These are phyloP conservation scores for Coemansia sp. DNA, from an alignment of 192 early-diverging fungal species.

Conservation along the genomic window DNA sequence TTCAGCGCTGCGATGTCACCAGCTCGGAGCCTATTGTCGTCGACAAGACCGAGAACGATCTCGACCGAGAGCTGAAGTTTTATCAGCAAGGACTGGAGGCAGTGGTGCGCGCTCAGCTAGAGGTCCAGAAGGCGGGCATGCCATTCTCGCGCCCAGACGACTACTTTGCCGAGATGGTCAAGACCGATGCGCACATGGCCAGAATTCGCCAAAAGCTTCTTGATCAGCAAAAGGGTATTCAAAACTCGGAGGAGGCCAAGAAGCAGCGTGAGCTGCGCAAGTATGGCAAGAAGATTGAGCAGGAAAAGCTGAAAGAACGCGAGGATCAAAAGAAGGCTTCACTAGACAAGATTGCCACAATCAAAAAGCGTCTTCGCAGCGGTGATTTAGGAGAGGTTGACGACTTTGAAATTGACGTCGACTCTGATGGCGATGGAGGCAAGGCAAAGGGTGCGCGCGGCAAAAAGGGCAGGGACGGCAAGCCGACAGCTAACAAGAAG, in stretches of 20 bases:
- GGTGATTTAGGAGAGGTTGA: slow-evolving; percentile 39
- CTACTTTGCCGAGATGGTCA: slow-evolving; percentile 98
- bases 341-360: slow-evolving; percentile 86
- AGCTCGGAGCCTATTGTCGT: slow-evolving; percentile 52
- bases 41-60: slow-evolving; percentile 75
- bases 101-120: slow-evolving; percentile 60
- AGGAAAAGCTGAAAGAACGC: slow-evolving; percentile 84
- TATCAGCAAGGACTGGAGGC: slow-evolving; percentile 88
- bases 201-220: slow-evolving; percentile 81
- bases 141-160: slow-evolving; percentile 86
- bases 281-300: slow-evolving; percentile 96
- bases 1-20: slow-evolving; percentile 64
- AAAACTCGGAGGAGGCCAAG: slow-evolving; percentile 77
- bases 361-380: slow-evolving; percentile 79
- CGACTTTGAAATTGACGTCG: slow-evolving; percentile 47
- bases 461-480: slow-evolving; percentile 23
- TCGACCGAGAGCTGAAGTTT: slow-evolving; percentile 90
- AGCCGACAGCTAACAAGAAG: slow-evolving; percentile 40
- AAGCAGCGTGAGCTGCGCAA: slow-evolving; percentile 89
- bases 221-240: slow-evolving; percentile 74
- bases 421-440: slow-evolving; percentile 23
- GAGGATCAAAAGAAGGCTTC: slow-evolving; percentile 79
- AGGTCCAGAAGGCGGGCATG: slow-evolving; percentile 60
- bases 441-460: slow-evolving; percentile 10
- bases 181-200: slow-evolving; percentile 92